Base-by-base conservation (phyloP, 805 yeast species). In the Wickerhamiella parazyma region DNA sequence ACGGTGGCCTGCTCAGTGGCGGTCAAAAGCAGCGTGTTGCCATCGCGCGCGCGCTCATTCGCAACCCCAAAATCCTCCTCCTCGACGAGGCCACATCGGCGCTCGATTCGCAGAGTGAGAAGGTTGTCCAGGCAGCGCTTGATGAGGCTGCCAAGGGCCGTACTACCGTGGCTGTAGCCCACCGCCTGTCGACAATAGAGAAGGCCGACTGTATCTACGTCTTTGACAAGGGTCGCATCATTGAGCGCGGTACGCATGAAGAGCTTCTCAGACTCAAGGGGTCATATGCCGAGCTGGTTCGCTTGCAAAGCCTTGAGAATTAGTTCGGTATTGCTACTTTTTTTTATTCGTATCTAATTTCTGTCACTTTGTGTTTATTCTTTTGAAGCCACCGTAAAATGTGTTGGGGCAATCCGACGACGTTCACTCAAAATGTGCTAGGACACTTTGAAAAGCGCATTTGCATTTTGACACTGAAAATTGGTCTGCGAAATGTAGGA, bases 101-200 rank as follows among this genome's bases (percentile, higher is more conserved):
- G 1, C 60, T 75, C 28, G 81, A 76, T 55, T 67, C 70, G 55
- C 79, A 75, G 55, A 82, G 94, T 0, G 94, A 84, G 59, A 68
- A 78, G 33, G 74, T 75, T 54, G 83, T 84, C 44, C 94, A 85
- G 60, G 54, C 64, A 6, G 84, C 94, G 3, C 75, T 79, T 46
- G 72, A 70, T 20, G 67, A 62, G 14, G 89, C 84, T 48, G 83
- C 85, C 48, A 53, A 65, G 35, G 70, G 78, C 29, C 78, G 94
- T 54, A 83, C 94, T 4, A 78, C 85, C 31, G 65, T 84, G 52
- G 84, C 93, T 51, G 81, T 84, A 59, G 94, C 94, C 3, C 94
- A 84, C 61, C 67, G 94, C 51, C 67, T 84, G 62, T 73, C 75
- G 46, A 78, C 87, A 0, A 79, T 80, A 48, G 67, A 69, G 47